Percentiles rank a stretch among this genome's conserved stretches.
Conservation (phyloP, 83 land plant genomes). For the Picea abies region DNA sequence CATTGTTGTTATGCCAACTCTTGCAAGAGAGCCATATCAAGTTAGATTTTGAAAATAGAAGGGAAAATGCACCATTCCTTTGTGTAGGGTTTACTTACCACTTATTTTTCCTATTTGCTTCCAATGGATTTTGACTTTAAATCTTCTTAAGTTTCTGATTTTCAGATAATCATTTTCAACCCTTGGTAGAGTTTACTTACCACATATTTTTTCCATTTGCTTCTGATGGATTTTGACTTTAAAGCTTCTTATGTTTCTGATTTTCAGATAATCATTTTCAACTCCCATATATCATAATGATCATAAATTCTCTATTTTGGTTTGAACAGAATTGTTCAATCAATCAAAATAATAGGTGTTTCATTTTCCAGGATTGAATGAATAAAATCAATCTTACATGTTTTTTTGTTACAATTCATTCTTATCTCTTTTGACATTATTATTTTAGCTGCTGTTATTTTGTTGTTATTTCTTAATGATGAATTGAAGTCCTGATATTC, state of each 20-base stretch:
- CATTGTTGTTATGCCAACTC: neutral
- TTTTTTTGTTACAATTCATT: neutral
- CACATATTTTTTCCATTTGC: neutral
- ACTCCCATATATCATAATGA: neutral
- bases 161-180: too few relatives aligned
- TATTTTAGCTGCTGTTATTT: neutral
- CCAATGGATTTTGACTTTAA: too few relatives aligned
- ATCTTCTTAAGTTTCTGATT: too few relatives aligned
- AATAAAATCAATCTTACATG: neutral
- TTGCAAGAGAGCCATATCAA: neutral
- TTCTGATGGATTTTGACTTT: neutral
- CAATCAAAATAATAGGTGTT: neutral
- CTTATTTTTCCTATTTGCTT: too few relatives aligned
- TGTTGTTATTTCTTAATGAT: neutral
- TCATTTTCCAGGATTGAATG: neutral
- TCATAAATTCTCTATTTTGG: neutral
- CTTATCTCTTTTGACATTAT: neutral
- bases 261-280: neutral
- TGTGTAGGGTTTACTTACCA: too few relatives aligned
- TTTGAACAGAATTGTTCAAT: neutral
- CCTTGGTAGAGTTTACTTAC: neutral
- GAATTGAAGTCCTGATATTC: neutral
- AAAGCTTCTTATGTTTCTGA: neutral
- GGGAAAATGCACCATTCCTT: too few relatives aligned
- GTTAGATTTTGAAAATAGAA: too few relatives aligned